Evolutionary conservation across 805 yeast species (phyloP).

Genomic region (Ogataea pini): DNA sequence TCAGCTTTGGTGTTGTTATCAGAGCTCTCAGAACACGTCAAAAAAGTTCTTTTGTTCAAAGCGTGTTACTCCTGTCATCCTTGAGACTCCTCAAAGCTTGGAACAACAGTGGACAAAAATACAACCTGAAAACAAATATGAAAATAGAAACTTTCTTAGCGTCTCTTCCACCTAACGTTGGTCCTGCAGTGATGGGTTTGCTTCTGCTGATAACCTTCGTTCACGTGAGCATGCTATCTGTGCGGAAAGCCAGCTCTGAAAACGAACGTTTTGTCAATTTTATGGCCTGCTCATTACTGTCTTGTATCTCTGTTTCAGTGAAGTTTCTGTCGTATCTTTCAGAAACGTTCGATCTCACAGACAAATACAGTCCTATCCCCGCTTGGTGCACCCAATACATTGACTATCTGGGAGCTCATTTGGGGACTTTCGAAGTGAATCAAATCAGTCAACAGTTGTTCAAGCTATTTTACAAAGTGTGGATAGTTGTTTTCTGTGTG

Average conservation of each 20-base stretch:
- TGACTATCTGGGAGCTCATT: slow-evolving; percentile 34
- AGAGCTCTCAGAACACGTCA: slow-evolving; percentile 15
- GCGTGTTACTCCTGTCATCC: slow-evolving; percentile 31
- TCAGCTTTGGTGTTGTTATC: slow-evolving; percentile 19
- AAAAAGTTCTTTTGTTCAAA: slow-evolving; percentile 16
- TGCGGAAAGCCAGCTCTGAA: not conserved
- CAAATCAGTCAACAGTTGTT: slow-evolving; percentile 27
- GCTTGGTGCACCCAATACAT: slow-evolving; percentile 25
- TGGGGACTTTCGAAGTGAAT: slow-evolving; percentile 33
- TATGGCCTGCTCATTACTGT: slow-evolving; percentile 46
- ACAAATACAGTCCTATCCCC: slow-evolving; percentile 20
- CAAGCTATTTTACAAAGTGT: slow-evolving; percentile 25
- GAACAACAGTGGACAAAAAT: slow-evolving; percentile 91
- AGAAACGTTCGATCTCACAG: slow-evolving; percentile 29
- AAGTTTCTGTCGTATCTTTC: slow-evolving; percentile 32
- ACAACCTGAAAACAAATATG: slow-evolving; percentile 45
- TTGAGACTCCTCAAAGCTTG: slow-evolving; percentile 73
- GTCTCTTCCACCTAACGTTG: slow-evolving; percentile 19
- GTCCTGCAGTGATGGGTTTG: slow-evolving; percentile 24
- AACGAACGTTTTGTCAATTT: slow-evolving; percentile 38
- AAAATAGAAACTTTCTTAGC: slow-evolving; percentile 49
- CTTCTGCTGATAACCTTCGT: slow-evolving; percentile 23
- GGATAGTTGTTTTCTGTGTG: slow-evolving; percentile 17
- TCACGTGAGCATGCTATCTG: slow-evolving; percentile 15
- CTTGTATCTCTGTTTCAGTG: slow-evolving; percentile 30